These are phyloP conservation scores for Nicotiana tabacum DNA, from an alignment of 257 asterid species.

Conservation along the genomic window DNA sequence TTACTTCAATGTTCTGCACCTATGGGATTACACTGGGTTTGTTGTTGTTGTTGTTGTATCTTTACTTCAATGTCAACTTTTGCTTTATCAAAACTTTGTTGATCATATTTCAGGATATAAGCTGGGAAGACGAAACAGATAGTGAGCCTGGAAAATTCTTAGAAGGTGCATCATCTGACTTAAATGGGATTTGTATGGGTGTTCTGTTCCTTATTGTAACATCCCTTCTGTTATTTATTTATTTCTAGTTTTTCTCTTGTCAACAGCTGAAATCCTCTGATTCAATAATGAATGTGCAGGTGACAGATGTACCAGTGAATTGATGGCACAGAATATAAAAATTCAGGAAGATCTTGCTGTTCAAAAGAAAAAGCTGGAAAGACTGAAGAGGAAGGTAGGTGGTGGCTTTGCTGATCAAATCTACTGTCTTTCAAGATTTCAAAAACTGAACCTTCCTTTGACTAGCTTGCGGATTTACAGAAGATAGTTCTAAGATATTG, in stretches of 20 bases:
- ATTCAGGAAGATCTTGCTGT: conserved; percentile 47
- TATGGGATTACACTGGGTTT: too few relatives aligned
- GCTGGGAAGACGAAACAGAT: conserved; percentile 32
- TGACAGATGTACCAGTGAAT: conserved; percentile 32
- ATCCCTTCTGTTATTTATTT: neutral
- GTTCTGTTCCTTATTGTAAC: neutral
- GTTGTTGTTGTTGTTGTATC: neutral
- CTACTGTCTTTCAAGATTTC: neutral
- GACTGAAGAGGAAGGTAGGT: conserved; percentile 64
- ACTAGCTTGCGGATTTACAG: neutral
- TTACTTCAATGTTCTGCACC: conserved; percentile 7
- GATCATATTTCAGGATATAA: conserved; percentile 49
- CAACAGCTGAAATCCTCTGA: conserved; percentile 11
- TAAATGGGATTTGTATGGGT: neutral
- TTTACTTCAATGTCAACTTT: conserved; percentile 18
- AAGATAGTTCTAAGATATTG: neutral
- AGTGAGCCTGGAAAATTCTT: conserved; percentile 29
- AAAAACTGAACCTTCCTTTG: neutral
- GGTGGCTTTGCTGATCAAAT: conserved; percentile 5
- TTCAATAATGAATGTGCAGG: conserved; percentile 36
- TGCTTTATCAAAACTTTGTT: conserved; percentile 9
- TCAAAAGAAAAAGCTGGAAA: conserved; percentile 66
- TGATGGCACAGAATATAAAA: conserved; percentile 51
- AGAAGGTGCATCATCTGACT: conserved; percentile 41
- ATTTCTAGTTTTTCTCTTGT: conserved; percentile 5